Conservation (phyloP, 129 eudicot genomes). For the Pulicaria dysenterica region DNA sequence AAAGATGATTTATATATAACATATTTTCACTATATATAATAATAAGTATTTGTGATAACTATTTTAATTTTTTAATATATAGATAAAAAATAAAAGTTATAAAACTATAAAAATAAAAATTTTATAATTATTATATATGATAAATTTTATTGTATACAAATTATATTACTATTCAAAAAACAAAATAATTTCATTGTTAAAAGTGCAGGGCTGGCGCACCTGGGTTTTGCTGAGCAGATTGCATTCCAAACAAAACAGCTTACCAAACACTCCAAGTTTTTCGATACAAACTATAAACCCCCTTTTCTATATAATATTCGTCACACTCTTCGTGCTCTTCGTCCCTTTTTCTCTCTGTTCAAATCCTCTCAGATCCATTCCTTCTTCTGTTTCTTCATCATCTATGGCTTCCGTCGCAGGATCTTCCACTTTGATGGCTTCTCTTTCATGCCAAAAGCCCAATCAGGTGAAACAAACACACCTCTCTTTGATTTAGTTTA, state of each 20-base stretch:
- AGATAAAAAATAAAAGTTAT: too few relatives aligned
- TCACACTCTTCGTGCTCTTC: conserved; percentile 75
- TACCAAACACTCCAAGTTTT: conserved; percentile 31
- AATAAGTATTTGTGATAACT: too few relatives aligned
- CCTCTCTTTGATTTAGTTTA: background rate
- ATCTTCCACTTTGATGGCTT: conserved; percentile 45
- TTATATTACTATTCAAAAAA: too few relatives aligned
- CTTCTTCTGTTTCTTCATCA: conserved; percentile 24
- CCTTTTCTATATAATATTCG: conserved; percentile 28
- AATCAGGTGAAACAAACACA: conserved; percentile 44
- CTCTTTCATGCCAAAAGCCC: conserved; percentile 52
- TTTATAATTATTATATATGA: too few relatives aligned
- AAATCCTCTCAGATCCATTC: conserved; percentile 28
- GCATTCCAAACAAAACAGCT: conserved; percentile 26
- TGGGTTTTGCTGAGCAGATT: conserved; percentile 1
- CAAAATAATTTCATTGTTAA: too few relatives aligned
- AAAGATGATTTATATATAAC: too few relatives aligned
- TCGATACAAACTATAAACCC: conserved; percentile 51
- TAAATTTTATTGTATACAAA: too few relatives aligned
- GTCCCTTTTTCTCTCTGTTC: conserved; percentile 39
- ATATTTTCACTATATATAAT: too few relatives aligned
- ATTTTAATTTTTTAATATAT: too few relatives aligned
- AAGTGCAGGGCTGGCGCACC: too few relatives aligned
- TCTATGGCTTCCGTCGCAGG: conserved; percentile 72
- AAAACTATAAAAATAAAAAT: too few relatives aligned